Evolutionary conservation across 2,329 filamentous ascomycete genomes (phyloP), one percentile per base, ranked within the genome.

Genomic region (Nectriaceae sp.): DNA sequence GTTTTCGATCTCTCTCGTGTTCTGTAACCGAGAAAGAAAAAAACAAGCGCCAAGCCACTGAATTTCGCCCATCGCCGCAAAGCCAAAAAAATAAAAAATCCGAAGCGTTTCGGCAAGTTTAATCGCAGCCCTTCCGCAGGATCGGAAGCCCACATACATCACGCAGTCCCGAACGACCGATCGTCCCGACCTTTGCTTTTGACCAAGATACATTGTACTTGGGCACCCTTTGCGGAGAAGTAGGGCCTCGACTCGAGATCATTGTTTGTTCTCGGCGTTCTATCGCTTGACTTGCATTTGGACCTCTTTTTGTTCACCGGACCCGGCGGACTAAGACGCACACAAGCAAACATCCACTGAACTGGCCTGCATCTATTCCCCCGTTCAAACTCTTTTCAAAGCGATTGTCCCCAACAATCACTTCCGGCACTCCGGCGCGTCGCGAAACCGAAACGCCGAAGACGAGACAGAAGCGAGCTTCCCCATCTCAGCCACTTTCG

Each of bases 391-490:
- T n/a, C n/a, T n/a, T n/a, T n/a, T n/a, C n/a, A n/a, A n/a, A n/a
- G n/a, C n/a, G n/a, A n/a, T n/a, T n/a, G n/a, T n/a, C n/a, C n/a
- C n/a, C n/a, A n/a, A n/a, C n/a, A n/a, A n/a, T n/a, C n/a, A n/a
- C n/a, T n/a, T n/a, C n/a, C 48, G 48, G 24, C 38, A 37, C 48
- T 47, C 21, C 39, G 33, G 42, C 49, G 49, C 42, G 29, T 52
- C 46, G 46, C 46, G 49, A 51, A 51, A 51, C 51, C 39, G 54
- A 57, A 52, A 57, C 54, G 52, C 21, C 11, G 39, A 31, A 31
- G 16, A 29, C 50, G 44, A 24, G 24, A 43, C 50, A 47, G 50
- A 56, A 53, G 42, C 50, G n/a, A n/a, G n/a, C n/a, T n/a, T n/a
- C 26, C 26, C 26, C 10, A 15, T 15, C 26, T 31, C 26, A 31